A percentile compares a stretch with the other conserved stretches of the same genome.
phyloP scores from a whole-genome alignment of 768 basidiomycete genomes.

The Agaricus blazei region DNA sequence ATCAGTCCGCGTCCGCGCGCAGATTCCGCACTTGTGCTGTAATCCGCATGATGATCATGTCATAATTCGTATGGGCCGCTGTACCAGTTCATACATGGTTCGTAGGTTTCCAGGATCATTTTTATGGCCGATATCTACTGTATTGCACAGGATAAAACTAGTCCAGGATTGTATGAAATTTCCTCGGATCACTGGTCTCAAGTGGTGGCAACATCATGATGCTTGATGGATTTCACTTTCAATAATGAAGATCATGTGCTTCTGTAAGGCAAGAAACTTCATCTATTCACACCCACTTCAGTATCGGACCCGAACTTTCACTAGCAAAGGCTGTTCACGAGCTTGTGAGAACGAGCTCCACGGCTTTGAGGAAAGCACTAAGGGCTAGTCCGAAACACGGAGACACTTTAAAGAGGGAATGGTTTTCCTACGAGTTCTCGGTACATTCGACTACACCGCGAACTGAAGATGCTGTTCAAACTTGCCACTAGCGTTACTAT shows the following conservation, averaged over 20 bases:
- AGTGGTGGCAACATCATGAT: no score
- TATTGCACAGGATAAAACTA: no score
- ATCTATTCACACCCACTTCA: not conserved
- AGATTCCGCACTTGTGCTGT: no score
- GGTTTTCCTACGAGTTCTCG: no score
- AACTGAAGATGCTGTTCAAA: not conserved
- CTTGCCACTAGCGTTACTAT: not conserved
- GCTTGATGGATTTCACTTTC: not conserved
- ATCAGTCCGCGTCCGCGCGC: no score
- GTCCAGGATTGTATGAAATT: no score
- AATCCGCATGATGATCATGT: no score
- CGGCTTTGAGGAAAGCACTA: not conserved
- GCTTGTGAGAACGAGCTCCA: not conserved
- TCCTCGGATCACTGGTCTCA: no score
- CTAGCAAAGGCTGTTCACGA: not conserved
- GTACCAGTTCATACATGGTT: no score
- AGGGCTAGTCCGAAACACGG: conserved; percentile 1
- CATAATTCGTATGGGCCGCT: no score
- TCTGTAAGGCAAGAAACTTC: not conserved
- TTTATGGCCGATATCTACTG: no score
- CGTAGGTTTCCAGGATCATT: no score
- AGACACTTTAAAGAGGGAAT: not conserved
- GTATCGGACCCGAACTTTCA: not conserved
- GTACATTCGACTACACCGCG: not conserved
- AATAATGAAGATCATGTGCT: not conserved